phyloP scores from a whole-genome alignment of 305 asterid species.

The Fraxinus paxiana region DNA sequence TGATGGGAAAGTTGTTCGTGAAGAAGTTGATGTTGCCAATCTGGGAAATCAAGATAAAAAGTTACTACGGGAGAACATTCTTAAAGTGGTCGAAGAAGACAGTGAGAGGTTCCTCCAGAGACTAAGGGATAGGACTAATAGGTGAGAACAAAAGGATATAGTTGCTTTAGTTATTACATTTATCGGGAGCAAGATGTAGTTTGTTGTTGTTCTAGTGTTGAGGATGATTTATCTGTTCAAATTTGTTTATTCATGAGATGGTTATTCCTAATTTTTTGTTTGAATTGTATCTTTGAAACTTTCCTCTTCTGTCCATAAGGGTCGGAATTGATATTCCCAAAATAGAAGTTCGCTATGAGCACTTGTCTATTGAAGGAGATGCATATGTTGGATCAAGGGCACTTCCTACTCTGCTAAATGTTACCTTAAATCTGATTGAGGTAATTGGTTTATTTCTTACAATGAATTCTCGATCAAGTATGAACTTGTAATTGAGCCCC shows the following conservation, averaged over 20 bases:
- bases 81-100: conserved; percentile 76
- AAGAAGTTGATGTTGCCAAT: conserved; percentile 47
- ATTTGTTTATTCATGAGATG: not conserved
- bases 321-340: conserved; percentile 83
- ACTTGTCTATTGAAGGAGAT: conserved; percentile 72
- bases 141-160: conserved; percentile 41
- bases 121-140: conserved; percentile 73
- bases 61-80: conserved; percentile 52
- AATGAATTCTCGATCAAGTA: not conserved
- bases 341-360: conserved; percentile 78
- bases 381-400: conserved; percentile 75
- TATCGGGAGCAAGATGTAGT: not conserved
- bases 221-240: not conserved
- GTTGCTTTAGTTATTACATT: not conserved
- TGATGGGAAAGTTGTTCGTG: conserved; percentile 56
- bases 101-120: conserved; percentile 74
- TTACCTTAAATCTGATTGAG: conserved; percentile 67
- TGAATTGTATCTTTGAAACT: not conserved
- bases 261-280: not conserved
- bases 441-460: conserved; percentile 29
- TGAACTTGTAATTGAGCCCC: not conserved
- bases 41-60: conserved; percentile 60
- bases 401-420: conserved; percentile 78
- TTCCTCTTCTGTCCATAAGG: conserved; percentile 32
- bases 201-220: not conserved